These are phyloP conservation scores for Verticillium nubilum DNA, from an alignment of 2,329 filamentous ascomycete genomes.

Conservation along the genomic window DNA sequence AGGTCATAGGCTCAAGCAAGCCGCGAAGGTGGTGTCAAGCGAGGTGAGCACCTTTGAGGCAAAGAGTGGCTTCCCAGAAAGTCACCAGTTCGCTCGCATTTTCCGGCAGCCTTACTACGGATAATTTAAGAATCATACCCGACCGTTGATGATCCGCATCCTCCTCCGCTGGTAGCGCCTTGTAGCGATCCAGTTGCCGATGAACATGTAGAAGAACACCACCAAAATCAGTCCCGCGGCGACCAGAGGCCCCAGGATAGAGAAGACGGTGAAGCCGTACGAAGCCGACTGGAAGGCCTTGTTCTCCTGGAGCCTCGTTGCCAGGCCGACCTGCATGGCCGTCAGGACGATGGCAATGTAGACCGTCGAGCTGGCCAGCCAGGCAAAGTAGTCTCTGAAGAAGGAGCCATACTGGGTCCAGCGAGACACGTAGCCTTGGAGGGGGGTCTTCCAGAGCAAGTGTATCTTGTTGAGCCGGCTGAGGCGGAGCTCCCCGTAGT, in stretches of 20 bases:
- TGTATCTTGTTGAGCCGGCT: slow-evolving; percentile 35
- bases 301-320: slow-evolving; percentile 26
- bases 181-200: slow-evolving; percentile 11
- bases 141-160: too few relatives aligned
- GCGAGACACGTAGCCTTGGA: slow-evolving; percentile 16
- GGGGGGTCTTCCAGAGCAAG: slow-evolving; percentile 19
- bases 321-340: slow-evolving; percentile 43
- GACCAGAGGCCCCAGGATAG: slow-evolving; percentile 34
- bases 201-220: slow-evolving; percentile 11
- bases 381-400: slow-evolving; percentile 35
- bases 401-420: slow-evolving; percentile 31
- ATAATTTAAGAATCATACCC: too few relatives aligned
- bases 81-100: too few relatives aligned
- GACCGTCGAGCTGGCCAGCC: slow-evolving; percentile 30
- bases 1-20: too few relatives aligned
- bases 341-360: slow-evolving; percentile 40
- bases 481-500: slow-evolving; percentile 36
- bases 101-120: too few relatives aligned
- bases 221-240: slow-evolving; percentile 14
- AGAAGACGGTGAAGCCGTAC: slow-evolving; percentile 43
- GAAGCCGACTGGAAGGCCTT: slow-evolving; percentile 34
- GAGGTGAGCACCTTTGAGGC: too few relatives aligned
- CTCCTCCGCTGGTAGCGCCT: slow-evolving; percentile 12
- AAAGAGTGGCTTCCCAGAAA: too few relatives aligned
- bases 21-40: too few relatives aligned